Conservation (phyloP, 169 alveolate genomes). For the Plasmodium sp. region DNA sequence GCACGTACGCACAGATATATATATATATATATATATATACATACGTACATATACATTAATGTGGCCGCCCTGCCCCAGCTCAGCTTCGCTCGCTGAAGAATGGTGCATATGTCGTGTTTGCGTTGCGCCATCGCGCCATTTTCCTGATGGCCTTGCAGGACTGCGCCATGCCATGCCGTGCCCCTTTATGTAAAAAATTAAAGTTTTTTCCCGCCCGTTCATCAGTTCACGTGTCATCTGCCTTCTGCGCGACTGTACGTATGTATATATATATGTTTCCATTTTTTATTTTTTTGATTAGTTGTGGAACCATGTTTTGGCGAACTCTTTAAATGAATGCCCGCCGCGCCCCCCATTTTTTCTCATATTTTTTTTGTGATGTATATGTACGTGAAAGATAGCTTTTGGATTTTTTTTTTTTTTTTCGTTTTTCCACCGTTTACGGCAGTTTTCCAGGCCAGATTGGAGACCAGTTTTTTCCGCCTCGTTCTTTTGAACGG, state of each 20-base stretch:
- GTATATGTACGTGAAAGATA: not conserved
- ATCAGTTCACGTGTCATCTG: not conserved
- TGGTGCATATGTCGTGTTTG: not conserved
- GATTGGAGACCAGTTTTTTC: not conserved
- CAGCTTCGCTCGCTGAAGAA: not conserved
- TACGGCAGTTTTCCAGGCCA: not conserved
- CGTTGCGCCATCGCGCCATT: not conserved
- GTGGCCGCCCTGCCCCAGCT: not conserved
- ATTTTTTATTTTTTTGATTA: not conserved
- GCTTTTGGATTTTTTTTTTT: not conserved
- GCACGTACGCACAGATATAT: not conserved
- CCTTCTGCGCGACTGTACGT: not conserved
- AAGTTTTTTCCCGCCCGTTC: not conserved
- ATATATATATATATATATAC: not conserved
- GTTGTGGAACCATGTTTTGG: not conserved
- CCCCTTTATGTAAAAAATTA: not conserved
- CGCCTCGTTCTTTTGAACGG: not conserved
- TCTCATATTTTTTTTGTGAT: not conserved
- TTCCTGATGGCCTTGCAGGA: not conserved
- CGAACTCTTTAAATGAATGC: not conserved
- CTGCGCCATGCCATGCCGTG: not conserved
- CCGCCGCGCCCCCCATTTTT: not conserved
- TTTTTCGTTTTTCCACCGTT: not conserved
- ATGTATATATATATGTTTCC: slow-evolving; percentile 12
- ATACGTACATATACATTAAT: not conserved